Conservation (phyloP, 805 yeast species). For the Ogataea saltuana region DNA sequence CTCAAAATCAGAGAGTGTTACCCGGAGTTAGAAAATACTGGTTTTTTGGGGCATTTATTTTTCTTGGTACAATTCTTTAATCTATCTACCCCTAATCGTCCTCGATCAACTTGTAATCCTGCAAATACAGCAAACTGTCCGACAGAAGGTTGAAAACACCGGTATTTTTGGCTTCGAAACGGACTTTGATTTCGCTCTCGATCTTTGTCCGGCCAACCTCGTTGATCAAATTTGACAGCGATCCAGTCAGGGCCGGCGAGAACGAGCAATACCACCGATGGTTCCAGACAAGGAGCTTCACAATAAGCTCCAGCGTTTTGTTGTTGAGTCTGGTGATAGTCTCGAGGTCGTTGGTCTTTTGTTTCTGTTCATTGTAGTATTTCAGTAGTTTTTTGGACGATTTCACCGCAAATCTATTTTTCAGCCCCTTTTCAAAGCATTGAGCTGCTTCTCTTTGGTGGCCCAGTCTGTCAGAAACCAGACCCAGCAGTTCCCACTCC, state of each 20-base stretch:
- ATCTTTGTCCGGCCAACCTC: slow-evolving; percentile 81
- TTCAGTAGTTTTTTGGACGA: slow-evolving; percentile 73
- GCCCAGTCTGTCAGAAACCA: slow-evolving; percentile 79
- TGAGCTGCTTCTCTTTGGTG: slow-evolving; percentile 84
- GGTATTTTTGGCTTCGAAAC: slow-evolving; percentile 52
- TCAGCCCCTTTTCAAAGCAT: slow-evolving; percentile 75
- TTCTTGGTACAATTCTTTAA: neutral
- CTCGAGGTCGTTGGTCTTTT: slow-evolving; percentile 34
- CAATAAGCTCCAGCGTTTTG: slow-evolving; percentile 64
- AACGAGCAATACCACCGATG: slow-evolving; percentile 97
- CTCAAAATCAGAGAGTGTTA: neutral
- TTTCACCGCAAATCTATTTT: slow-evolving; percentile 75
- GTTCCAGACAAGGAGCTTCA: slow-evolving; percentile 92
- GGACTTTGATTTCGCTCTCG: slow-evolving; percentile 67
- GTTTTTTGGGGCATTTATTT: neutral
- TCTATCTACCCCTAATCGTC: slow-evolving; percentile 16
- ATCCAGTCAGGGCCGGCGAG: slow-evolving; percentile 64
- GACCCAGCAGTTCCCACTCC: slow-evolving; percentile 93
- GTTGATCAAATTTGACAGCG: slow-evolving; percentile 60
- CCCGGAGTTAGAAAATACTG: neutral
- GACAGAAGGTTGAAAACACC: slow-evolving; percentile 61
- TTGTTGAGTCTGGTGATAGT: slow-evolving; percentile 45
- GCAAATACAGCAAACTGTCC: slow-evolving; percentile 50
- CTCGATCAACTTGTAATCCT: slow-evolving; percentile 44
- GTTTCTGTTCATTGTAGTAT: slow-evolving; percentile 56